Evolutionary conservation across 2,329 filamentous ascomycete genomes (phyloP).

Genomic region (Aspergillus neotritici): DNA sequence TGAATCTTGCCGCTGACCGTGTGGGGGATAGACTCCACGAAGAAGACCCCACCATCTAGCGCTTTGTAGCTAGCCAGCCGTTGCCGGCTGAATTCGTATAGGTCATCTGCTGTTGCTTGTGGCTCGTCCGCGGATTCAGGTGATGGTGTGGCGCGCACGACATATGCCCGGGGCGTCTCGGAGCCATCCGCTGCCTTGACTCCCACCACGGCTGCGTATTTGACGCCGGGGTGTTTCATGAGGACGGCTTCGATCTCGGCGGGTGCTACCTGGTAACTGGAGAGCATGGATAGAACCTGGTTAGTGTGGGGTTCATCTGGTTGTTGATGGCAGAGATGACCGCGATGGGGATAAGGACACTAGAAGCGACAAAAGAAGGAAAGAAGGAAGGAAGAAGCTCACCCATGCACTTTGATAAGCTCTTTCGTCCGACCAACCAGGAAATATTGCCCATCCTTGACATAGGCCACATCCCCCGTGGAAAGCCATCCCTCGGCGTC

Average conservation of each 20-base stretch:
- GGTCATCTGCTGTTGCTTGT: slow-evolving; percentile 27
- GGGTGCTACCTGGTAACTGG: slow-evolving; percentile 37
- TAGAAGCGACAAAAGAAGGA: background rate
- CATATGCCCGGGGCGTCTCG: slow-evolving; percentile 36
- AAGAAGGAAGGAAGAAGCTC: slow-evolving; percentile 4
- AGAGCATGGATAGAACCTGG: too few species aligned
- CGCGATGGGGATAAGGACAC: too few species aligned
- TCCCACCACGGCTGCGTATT: slow-evolving; percentile 38
- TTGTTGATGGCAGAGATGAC: background rate
- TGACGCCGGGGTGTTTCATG: slow-evolving; percentile 31
- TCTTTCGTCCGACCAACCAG: slow-evolving; percentile 31
- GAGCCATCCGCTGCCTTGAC: slow-evolving; percentile 18
- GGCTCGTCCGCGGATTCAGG: too few species aligned
- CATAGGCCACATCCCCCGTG: slow-evolving; percentile 28
- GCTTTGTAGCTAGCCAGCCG: slow-evolving; percentile 40
- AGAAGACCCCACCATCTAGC: slow-evolving; percentile 37
- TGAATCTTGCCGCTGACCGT: slow-evolving; percentile 42
- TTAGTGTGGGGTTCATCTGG: too few species aligned
- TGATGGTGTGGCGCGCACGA: slow-evolving; percentile 32
- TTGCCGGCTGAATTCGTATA: slow-evolving; percentile 29
- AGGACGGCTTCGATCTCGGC: slow-evolving; percentile 39
- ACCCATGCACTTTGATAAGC: slow-evolving; percentile 36
- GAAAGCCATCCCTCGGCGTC: slow-evolving; percentile 28
- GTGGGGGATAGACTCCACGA: slow-evolving; percentile 39
- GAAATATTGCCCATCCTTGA: slow-evolving; percentile 20